phyloP scores from a whole-genome alignment of 2,329 filamentous ascomycete species.

The Ophiocordyceps camponoti-saundersi region DNA sequence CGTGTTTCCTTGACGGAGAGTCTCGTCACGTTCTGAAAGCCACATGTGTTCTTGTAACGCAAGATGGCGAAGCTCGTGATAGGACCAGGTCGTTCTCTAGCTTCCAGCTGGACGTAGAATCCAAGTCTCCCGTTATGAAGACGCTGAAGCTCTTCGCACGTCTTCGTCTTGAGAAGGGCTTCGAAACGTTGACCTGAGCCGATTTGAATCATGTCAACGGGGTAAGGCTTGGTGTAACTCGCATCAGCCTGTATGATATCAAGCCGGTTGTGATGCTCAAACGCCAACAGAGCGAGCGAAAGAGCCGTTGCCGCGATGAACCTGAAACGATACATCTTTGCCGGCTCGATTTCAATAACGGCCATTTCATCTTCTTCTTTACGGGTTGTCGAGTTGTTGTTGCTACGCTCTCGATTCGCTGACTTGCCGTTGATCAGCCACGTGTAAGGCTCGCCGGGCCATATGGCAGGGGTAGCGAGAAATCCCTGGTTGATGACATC shows the following conservation, averaged over 20 bases:
- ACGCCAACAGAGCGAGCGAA: conserved; percentile 32
- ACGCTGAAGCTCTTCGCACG: conserved; percentile 20
- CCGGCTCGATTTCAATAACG: conserved; percentile 40
- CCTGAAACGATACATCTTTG: conserved; percentile 42
- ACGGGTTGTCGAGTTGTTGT: neutral
- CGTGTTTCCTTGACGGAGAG: neutral
- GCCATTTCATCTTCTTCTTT: conserved; percentile 10
- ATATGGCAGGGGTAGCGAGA: conserved; percentile 25
- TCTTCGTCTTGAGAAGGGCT: conserved; percentile 35
- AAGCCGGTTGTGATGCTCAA: conserved; percentile 38
- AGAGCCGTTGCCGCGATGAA: conserved; percentile 40
- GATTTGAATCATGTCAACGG: conserved; percentile 32
- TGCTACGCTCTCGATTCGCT: neutral
- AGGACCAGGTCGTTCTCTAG: conserved; percentile 26
- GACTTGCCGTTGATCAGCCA: neutral
- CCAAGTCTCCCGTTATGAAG: conserved; percentile 3
- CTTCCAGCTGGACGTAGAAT: conserved; percentile 31
- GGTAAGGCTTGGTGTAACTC: conserved; percentile 22
- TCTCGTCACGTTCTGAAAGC: neutral
- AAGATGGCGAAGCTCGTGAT: conserved; percentile 30
- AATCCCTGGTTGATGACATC: conserved; percentile 28
- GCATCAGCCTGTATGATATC: conserved; percentile 42
- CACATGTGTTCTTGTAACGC: conserved; percentile 14
- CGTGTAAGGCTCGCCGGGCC: conserved; percentile 4
- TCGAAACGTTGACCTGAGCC: conserved; percentile 41